Evolutionary conservation across 2,329 filamentous ascomycete species (phyloP), one percentile per base, ranked within the genome.

Genomic region (Pseudogymnoascus sp.): DNA sequence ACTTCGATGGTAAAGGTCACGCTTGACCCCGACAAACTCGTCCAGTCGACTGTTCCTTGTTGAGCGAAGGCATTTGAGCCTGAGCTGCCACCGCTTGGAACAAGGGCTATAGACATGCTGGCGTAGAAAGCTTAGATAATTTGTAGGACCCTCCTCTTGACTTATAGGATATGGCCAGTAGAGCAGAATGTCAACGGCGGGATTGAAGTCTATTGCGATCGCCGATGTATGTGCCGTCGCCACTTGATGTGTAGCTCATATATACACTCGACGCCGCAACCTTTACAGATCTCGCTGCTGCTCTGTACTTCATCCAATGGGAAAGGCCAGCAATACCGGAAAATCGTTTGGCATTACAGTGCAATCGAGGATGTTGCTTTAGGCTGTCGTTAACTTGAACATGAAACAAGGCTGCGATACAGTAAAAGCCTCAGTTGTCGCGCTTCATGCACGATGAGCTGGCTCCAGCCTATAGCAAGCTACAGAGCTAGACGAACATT

Each of bases 21-120:
- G 4, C 50, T 65, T n/a, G 63, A 64, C 21, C 56, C 40, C 18
- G 66, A 63, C 5, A 69, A 28, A 0, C 40, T 14, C 3, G 67
- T 63, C 67, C 68, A 69, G 23, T 70, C 68, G 3, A 70, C 59
- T 18, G 59, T 60, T 16, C 68, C 68, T 63, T 66, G 65, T 18
- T 53, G 47, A 31, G 47, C 2, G 23, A 53, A 53, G 3, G 2
- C 47, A 31, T 53, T 31, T 28, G 47, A 53, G 14, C 1, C 1
- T 10, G 6, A 10, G 21, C 12, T 6, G 25, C 47, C 25, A 33
- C 25, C 25, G 47, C n/a, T 18, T 53, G 47, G 47, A 53, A 53
- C 47, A 53, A 53, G 2, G 25, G 14, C 25, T 6, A n/a, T 11
- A 53, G 47, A 53, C 47, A 53, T 53, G 23, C 8, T 33, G 47